Percentiles rank a stretch among this genome's conserved stretches.
These are phyloP conservation scores for Apophysomyces elegans DNA, from an alignment of 371 early-diverging fungal species.

Conservation along the genomic window DNA sequence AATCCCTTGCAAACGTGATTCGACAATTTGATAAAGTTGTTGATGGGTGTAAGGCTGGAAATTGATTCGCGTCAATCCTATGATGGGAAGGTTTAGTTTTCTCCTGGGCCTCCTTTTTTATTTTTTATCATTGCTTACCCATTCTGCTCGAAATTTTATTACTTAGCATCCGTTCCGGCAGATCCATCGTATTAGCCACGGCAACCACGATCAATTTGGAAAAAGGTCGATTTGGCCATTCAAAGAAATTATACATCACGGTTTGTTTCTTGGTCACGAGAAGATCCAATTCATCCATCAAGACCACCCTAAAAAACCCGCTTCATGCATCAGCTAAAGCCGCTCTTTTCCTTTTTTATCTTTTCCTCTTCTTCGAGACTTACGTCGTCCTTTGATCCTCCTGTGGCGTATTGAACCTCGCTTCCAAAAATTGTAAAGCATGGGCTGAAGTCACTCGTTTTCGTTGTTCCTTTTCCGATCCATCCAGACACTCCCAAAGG, in stretches of 20 bases:
- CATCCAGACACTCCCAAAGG: slow-evolving; percentile 77
- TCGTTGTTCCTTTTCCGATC: slow-evolving; percentile 20
- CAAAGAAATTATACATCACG: slow-evolving; percentile 98
- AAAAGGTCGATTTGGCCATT: slow-evolving; percentile 90
- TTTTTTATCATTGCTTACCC: slow-evolving; percentile 49
- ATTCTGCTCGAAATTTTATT: slow-evolving; percentile 93
- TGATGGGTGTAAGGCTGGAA: slow-evolving; percentile 89
- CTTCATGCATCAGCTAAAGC: slow-evolving; percentile 8
- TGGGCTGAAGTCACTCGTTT: slow-evolving; percentile 74
- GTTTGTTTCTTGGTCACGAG: slow-evolving; percentile 91
- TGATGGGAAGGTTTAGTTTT: slow-evolving; percentile 3
- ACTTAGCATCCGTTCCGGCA: slow-evolving; percentile 94
- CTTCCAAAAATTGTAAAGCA: slow-evolving; percentile 76
- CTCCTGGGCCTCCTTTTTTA: not conserved
- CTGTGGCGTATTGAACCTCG: slow-evolving; percentile 60
- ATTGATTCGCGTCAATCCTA: slow-evolving; percentile 83
- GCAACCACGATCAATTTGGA: slow-evolving; percentile 92
- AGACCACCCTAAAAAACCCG: slow-evolving; percentile 68
- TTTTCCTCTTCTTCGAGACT: not conserved
- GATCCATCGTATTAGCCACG: slow-evolving; percentile 99
- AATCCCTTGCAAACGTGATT: slow-evolving; percentile 76
- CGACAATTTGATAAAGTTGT: slow-evolving; percentile 86
- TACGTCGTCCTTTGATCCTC: slow-evolving; percentile 47
- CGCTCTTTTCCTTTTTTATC: not conserved
- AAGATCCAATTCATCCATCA: slow-evolving; percentile 98